Conservation (phyloP, 1,284 basidiomycete species). For the Meira miltonrushii region DNA sequence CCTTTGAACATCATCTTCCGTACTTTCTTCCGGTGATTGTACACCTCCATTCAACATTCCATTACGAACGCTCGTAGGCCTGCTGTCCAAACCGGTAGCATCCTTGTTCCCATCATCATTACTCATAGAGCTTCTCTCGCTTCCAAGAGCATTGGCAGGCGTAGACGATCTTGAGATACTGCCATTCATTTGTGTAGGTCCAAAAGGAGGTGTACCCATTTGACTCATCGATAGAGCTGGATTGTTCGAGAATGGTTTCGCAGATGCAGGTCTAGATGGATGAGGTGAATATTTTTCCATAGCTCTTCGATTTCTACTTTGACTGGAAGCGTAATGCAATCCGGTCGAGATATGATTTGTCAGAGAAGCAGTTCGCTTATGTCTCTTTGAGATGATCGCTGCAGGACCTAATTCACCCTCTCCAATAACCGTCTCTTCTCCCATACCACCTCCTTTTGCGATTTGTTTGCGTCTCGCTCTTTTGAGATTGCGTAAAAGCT, state of each 20-base stretch:
- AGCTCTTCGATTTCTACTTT: constrained; percentile 38
- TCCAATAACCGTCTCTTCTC: constrained; percentile 3
- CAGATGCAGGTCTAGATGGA: constrained; percentile 5
- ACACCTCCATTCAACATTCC: background rate
- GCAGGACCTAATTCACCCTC: constrained; percentile 17
- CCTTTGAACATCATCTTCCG: background rate
- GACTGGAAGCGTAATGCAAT: constrained; percentile 33
- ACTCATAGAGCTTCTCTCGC: constrained; percentile 2
- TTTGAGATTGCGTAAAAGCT: constrained; percentile 29
- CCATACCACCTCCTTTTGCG: constrained; percentile 18
- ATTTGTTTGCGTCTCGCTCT: constrained; percentile 15
- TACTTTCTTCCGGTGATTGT: background rate
- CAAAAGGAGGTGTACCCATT: background rate
- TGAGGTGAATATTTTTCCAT: constrained; percentile 45
- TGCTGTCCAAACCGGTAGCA: background rate
- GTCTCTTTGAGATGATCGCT: constrained; percentile 14
- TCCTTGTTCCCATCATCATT: background rate
- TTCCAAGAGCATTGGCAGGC: background rate
- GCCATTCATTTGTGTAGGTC: background rate
- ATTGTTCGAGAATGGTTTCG: background rate
- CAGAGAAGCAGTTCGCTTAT: constrained; percentile 9
- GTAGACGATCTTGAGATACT: constrained; percentile 1
- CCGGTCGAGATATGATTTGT: constrained; percentile 29
- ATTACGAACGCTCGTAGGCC: background rate
- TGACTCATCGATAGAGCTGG: too few relatives aligned